Base-by-base conservation (phyloP, 371 early-diverging fungal species). In the Circinella minor region DNA sequence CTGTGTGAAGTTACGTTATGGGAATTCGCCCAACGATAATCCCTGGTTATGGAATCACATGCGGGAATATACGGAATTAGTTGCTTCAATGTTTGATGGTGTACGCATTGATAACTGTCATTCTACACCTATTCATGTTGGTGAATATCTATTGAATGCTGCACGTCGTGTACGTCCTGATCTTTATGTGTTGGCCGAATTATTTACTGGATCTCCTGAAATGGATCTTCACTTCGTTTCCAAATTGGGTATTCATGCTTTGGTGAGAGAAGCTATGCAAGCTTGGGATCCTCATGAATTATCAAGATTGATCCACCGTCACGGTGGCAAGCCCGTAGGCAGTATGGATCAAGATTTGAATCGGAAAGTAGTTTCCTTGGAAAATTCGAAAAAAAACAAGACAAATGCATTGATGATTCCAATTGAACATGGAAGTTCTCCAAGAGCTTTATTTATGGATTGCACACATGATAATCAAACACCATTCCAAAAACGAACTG, bases 51-150 rank as follows among this genome's bases (percentile, higher is more conserved):
- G 98, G 98, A 83, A 92, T 20, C 96, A 97, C 66, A 95, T 95
- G 93, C 84, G 81, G 18, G 82, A 83, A 49, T 99, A 99, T 77
- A 98, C 98, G 0, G 81, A 90, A 61, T 88, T 86, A 55, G 92
- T 96, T 79, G 98, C 99, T 0, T 77, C 86, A 3, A 76, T 93
- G 15, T 99, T 99, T 83, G 91, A 97, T 61, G 99, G 98, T 11
- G 93, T 99, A 80, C 91, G 99, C 46, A 97, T 99, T 67, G 99
- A 99, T 81, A 99, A 99, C 74, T 98, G 98, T 77, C 99, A 99
- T 74, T 96, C 96, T 8, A 99, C 99, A 1, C 98, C 99, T 0
- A 85, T 98, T 17, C 95, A 95, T 73, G 90, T 99, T 6, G 99
- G 97, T 0, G 88, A 94, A 66, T 95, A 97, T 73, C 82, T 98